A percentile compares a stretch with the other conserved stretches of the same genome.
Evolutionary conservation across 2,329 filamentous ascomycete genomes (phyloP).

Genomic region (Oidium heveae): DNA sequence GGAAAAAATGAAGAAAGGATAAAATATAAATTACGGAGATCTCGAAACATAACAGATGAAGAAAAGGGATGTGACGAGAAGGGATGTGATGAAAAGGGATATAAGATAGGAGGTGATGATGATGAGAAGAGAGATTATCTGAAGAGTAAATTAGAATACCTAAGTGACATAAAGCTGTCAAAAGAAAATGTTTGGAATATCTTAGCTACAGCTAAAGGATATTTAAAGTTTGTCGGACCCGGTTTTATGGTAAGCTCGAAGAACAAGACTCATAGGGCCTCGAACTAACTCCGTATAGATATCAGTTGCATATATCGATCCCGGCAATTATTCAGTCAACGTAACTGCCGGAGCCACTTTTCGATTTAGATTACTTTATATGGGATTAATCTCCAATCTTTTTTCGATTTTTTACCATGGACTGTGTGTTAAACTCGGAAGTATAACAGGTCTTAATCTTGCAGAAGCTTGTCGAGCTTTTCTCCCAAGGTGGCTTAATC

Average conservation of each 20-base stretch:
- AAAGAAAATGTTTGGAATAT: not conserved
- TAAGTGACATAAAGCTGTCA: not conserved
- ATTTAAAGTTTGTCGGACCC: slow-evolving; percentile 24
- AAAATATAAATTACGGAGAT: too few relatives aligned
- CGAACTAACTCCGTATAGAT: not conserved
- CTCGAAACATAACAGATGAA: too few relatives aligned
- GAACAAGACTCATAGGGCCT: not conserved
- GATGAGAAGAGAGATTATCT: not conserved
- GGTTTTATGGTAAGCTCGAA: slow-evolving; percentile 15
- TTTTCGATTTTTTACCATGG: slow-evolving; percentile 25
- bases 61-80: too few relatives aligned
- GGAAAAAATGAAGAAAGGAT: too few relatives aligned
- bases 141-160: not conserved
- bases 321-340: slow-evolving; percentile 27
- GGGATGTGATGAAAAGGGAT: too few relatives aligned
- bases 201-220: not conserved
- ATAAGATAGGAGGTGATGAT: not conserved
- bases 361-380: slow-evolving; percentile 25
- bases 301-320: slow-evolving; percentile 15
- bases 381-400: slow-evolving; percentile 27
- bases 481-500: slow-evolving; percentile 1
- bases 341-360: slow-evolving; percentile 26
- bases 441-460: slow-evolving; percentile 2
- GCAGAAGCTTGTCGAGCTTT: slow-evolving; percentile 1
- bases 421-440: slow-evolving; percentile 21